Evolutionary conservation across 306 rosid species (phyloP).

Genomic region (Oxytropis ochrocephala): DNA sequence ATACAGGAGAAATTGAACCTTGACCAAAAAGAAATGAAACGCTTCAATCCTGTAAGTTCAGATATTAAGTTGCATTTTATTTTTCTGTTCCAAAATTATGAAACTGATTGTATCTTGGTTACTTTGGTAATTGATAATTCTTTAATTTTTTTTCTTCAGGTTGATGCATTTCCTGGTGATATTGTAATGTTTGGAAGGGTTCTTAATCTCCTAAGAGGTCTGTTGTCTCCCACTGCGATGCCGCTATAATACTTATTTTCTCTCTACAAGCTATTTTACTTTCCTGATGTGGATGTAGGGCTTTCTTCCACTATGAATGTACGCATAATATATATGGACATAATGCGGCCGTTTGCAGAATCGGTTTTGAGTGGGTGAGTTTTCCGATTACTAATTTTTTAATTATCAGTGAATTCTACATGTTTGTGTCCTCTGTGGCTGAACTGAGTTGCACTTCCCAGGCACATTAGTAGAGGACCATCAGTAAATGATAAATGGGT

Average conservation of each 20-base stretch:
- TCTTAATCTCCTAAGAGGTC: conserved; percentile 96
- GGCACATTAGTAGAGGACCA: conserved; percentile 67
- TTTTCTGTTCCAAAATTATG: conserved; percentile 15
- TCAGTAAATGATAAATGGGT: conserved; percentile 75
- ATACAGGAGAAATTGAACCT: conserved; percentile 89
- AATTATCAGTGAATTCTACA: neutral
- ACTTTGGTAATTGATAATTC: neutral
- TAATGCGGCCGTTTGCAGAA: conserved; percentile 99
- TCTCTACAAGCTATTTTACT: conserved; percentile 16
- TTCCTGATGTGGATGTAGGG: conserved; percentile 48
- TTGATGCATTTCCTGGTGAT: conserved; percentile 99
- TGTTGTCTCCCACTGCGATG: conserved; percentile 17
- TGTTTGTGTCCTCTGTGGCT: conserved; percentile 36
- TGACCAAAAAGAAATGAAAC: conserved; percentile 70
- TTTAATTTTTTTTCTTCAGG: too few species aligned
- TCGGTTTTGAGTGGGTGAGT: conserved; percentile 81
- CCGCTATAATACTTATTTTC: conserved; percentile 10
- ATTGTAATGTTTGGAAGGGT: conserved; percentile 91
- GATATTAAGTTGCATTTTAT: conserved; percentile 15
- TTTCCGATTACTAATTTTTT: neutral
- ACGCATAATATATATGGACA: conserved; percentile 71
- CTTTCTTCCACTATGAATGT: conserved; percentile 87
- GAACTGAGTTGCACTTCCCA: conserved; percentile 30
- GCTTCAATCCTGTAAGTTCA: conserved; percentile 87
- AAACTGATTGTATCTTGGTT: conserved; percentile 14